A percentile compares a stretch with the other conserved stretches of the same genome.
phyloP scores from a whole-genome alignment of 2,329 filamentous ascomycete species.

The Trichoderma koningii region DNA sequence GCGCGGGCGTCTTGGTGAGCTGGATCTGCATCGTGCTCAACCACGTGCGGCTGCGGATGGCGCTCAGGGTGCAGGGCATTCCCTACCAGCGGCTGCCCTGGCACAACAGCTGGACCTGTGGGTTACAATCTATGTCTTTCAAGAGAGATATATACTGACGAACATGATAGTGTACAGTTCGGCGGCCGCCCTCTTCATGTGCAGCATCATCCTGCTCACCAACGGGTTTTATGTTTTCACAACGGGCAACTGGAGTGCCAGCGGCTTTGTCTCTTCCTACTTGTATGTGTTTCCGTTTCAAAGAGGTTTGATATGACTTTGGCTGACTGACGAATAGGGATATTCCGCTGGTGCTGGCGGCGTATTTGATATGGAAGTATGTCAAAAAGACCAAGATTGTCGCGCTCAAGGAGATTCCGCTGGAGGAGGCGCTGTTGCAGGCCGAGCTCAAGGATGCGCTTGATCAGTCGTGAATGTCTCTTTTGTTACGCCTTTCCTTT shows the following conservation, averaged over 20 bases:
- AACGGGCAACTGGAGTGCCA: constrained; percentile 58
- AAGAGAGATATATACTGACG: not conserved
- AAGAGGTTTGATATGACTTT: not conserved
- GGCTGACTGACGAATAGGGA: constrained; percentile 46
- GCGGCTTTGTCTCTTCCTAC: constrained; percentile 62
- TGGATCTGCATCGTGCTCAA: constrained; percentile 64
- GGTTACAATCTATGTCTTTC: constrained; percentile 34
- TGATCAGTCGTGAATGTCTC: not conserved
- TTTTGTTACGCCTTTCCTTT: not conserved
- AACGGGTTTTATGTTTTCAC: constrained; percentile 68
- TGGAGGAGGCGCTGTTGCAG: constrained; percentile 55
- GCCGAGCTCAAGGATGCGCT: constrained; percentile 21
- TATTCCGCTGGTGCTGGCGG: constrained; percentile 58
- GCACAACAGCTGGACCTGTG: constrained; percentile 64
- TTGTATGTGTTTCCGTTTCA: constrained; percentile 48
- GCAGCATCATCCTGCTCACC: constrained; percentile 67
- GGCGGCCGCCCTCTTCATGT: constrained; percentile 60
- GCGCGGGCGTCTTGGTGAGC: constrained; percentile 63
- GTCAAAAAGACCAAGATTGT: constrained; percentile 62
- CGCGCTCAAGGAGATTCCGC: constrained; percentile 52
- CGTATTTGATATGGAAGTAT: constrained; percentile 66
- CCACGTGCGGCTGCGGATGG: constrained; percentile 58
- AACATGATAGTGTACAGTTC: constrained; percentile 57
- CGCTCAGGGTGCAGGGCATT: constrained; percentile 58
- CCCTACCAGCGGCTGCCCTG: constrained; percentile 56